These are phyloP conservation scores for Ascomycota sp. DNA, from an alignment of 2,329 filamentous ascomycete genomes.

Conservation along the genomic window DNA sequence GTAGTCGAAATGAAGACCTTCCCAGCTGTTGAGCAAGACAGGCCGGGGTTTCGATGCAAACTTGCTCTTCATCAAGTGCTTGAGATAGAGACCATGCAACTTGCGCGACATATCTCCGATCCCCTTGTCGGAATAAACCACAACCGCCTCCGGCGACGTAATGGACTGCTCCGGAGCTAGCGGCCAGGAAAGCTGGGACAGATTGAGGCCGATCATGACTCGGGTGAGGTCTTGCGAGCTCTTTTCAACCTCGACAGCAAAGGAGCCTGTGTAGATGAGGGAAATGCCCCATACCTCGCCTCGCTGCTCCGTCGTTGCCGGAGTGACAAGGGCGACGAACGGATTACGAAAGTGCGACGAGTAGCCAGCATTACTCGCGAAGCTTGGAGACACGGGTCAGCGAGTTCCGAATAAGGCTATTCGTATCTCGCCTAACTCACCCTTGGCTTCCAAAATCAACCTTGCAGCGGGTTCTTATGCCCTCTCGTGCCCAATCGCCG, in stretches of 20 bases:
- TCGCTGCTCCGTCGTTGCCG: constrained; percentile 35
- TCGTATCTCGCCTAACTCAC: constrained; percentile 11
- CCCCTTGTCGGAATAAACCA: constrained; percentile 37
- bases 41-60: constrained; percentile 30
- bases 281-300: constrained; percentile 46
- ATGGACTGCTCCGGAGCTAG: constrained; percentile 34
- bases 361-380: constrained; percentile 39
- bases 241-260: constrained; percentile 38
- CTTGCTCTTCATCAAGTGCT: constrained; percentile 37
- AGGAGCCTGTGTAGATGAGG: constrained; percentile 43
- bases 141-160: constrained; percentile 40
- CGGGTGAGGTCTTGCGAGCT: constrained; percentile 40
- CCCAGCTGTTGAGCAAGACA: constrained; percentile 44
- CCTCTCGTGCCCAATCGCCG: constrained; percentile 43
- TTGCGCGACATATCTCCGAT: constrained; percentile 41
- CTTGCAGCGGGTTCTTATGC: constrained; percentile 29
- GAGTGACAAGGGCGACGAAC: constrained; percentile 35
- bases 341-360: constrained; percentile 45
- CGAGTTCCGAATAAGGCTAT: neutral
- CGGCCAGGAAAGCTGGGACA: constrained; percentile 36
- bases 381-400: constrained; percentile 15
- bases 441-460: constrained; percentile 35
- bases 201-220: constrained; percentile 39
- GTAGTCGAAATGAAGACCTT: constrained; percentile 37
- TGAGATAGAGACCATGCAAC: constrained; percentile 39